phyloP scores from a whole-genome alignment of 2,329 filamentous ascomycete genomes.

The Neocucurbitaria cava region DNA sequence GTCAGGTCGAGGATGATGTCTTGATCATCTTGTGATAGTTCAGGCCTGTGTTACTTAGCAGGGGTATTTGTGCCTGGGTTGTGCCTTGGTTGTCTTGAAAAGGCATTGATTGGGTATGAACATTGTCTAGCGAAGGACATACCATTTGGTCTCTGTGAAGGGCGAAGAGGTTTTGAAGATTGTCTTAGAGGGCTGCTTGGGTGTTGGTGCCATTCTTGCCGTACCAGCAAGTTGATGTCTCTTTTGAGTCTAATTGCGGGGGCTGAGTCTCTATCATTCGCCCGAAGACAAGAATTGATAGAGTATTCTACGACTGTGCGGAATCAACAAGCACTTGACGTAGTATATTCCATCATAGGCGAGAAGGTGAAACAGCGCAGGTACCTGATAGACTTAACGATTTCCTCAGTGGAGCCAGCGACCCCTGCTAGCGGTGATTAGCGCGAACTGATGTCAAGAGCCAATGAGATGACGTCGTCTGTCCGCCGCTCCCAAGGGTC shows the following conservation, averaged over 20 bases:
- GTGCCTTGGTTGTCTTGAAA: too few species aligned
- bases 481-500: constrained; percentile 2
- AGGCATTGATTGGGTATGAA: too few species aligned
- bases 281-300: too few species aligned
- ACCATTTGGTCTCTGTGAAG: constrained; percentile 69
- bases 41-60: constrained; percentile 60
- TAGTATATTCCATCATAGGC: not conserved
- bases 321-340: not conserved
- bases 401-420: too few species aligned
- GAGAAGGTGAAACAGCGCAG: not conserved
- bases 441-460: constrained; percentile 3
- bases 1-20: constrained; percentile 71
- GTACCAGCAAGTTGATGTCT: too few species aligned
- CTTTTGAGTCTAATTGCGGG: too few species aligned
- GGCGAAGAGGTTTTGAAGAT: constrained; percentile 71
- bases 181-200: constrained; percentile 53
- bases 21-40: constrained; percentile 64
- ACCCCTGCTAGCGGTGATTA: constrained; percentile 1
- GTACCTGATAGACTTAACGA: not conserved
- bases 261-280: too few species aligned
- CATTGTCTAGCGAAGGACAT: constrained; percentile 25
- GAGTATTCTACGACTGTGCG: too few species aligned
- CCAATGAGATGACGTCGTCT: constrained; percentile 12
- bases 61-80: not conserved
- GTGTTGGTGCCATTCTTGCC: constrained; percentile 31